Evolutionary conservation across 2,329 filamentous ascomycete species (phyloP), one percentile per base, ranked within the genome.

Genomic region (Aspergillus japonicus): DNA sequence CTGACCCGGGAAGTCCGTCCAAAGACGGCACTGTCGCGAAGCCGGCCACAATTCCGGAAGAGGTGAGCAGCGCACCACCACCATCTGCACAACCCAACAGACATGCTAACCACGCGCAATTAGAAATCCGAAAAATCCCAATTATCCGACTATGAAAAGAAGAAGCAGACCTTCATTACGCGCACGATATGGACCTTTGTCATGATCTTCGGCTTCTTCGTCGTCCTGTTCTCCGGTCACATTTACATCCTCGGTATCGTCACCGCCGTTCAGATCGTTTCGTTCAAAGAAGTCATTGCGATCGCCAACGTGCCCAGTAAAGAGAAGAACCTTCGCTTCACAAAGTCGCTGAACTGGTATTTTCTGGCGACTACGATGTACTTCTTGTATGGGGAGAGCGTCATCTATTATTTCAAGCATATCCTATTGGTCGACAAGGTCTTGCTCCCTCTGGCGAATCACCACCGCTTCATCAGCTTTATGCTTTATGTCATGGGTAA

Each of bases 361-460:
- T 99, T 96, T 82, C 84, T 99, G 56, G 95, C 92, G n/a, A 92
- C 91, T 26, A 96, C 94, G 68, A 98, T 99, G 94, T 99, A 99
- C 82, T 99, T 96, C 70, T 83, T 99, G 54, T 99, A 99, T 74
- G 95, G 95, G 73, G 95, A 99, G 80, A 97, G 92, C 71, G 94
- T 99, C 72, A 96, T 99, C 72, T 99, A 99, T 81, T 99, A 99
- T 80, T 99, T 99, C 81, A 99, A 99, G 84, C 95, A 99, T 75
- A 94, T 99, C 67, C 88, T 99, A 48, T 81, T 99, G 60, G 93
- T 99, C 50, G 95, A 99, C 78, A 91, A 90, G 77, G 90, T 98
- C 50, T 82, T 99, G 62, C 82, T 97, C 59, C 95, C 95, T 8
- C 87, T 99, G 74, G 93, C 95, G 57, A 98, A 94, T 16, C 95